These are phyloP conservation scores for Gossypium lobatum DNA, from an alignment of 441 rosid species.

Conservation along the genomic window DNA sequence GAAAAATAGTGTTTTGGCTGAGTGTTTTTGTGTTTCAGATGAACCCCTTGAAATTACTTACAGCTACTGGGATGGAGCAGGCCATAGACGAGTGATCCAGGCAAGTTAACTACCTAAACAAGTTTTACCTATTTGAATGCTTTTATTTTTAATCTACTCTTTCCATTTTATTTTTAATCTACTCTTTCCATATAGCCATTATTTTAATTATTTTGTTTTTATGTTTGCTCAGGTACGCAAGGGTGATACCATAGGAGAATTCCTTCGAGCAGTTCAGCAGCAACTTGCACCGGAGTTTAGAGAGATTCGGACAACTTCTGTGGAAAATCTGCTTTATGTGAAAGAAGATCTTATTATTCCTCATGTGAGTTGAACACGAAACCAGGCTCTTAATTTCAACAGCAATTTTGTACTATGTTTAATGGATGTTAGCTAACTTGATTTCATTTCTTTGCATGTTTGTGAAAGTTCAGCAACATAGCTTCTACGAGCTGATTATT, in stretches of 20 bases:
- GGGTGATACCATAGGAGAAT: conserved; percentile 84
- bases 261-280: conserved; percentile 83
- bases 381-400: neutral
- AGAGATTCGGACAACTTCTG: conserved; percentile 85
- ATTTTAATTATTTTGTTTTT: neutral
- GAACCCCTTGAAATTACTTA: conserved; percentile 94
- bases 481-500: conserved; percentile 88
- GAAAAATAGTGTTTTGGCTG: neutral
- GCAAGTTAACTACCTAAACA: conserved; percentile 29
- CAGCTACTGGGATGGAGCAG: conserved; percentile 99
- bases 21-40: conserved; percentile 34
- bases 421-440: conserved; percentile 12
- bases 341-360: conserved; percentile 97
- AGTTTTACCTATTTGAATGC: conserved; percentile 4
- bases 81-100: conserved; percentile 89
- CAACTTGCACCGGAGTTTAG: conserved; percentile 98
- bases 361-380: conserved; percentile 55
- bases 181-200: neutral
- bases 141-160: neutral
- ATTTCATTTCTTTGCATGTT: conserved; percentile 8
- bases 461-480: conserved; percentile 79
- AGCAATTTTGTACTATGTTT: neutral
- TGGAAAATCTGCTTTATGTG: conserved; percentile 91
- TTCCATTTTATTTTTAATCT: neutral
- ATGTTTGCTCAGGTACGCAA: conserved; percentile 53